phyloP scores from a whole-genome alignment of 768 basidiomycete species.

The Clitopilus hobsonii region DNA sequence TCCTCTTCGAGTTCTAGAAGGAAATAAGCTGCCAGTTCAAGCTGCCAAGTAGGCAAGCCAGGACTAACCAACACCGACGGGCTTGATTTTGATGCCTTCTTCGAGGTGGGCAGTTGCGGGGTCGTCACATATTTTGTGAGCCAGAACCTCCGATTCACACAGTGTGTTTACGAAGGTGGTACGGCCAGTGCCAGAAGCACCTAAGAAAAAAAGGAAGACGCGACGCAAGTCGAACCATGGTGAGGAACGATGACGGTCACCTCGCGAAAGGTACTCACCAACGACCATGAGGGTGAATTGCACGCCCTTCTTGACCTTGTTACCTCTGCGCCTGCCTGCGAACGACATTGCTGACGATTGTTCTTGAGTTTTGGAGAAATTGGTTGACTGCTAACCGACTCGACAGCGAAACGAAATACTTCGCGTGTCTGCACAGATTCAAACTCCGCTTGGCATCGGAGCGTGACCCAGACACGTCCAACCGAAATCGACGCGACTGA shows the following conservation, averaged over 20 bases:
- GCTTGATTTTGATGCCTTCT: constrained; percentile 92
- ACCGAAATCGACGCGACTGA: background rate
- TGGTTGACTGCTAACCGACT: constrained; percentile 7
- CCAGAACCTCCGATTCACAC: constrained; percentile 89
- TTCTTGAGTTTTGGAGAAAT: constrained; percentile 14
- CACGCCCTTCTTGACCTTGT: constrained; percentile 98
- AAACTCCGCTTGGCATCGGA: constrained; percentile 25
- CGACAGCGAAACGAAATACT: background rate
- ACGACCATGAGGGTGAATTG: constrained; percentile 98
- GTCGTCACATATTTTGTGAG: constrained; percentile 81
- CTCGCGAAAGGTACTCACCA: constrained; percentile 53
- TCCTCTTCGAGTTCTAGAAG: constrained; percentile 92
- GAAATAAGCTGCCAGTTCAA: background rate
- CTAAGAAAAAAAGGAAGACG: constrained; percentile 36
- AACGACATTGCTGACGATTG: constrained; percentile 57
- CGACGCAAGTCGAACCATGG: constrained; percentile 13
- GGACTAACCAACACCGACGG: constrained; percentile 82
- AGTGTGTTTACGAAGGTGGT: constrained; percentile 99
- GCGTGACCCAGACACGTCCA: constrained; percentile 18
- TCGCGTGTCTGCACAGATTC: background rate
- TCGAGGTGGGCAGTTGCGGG: constrained; percentile 92
- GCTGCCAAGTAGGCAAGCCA: background rate
- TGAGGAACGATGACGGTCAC: background rate
- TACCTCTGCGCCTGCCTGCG: constrained; percentile 80
- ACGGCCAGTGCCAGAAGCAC: constrained; percentile 94